A percentile compares a stretch with the other conserved stretches of the same genome.
Conservation (phyloP, 2,329 filamentous ascomycete genomes). For the Dendryphion nanum region DNA sequence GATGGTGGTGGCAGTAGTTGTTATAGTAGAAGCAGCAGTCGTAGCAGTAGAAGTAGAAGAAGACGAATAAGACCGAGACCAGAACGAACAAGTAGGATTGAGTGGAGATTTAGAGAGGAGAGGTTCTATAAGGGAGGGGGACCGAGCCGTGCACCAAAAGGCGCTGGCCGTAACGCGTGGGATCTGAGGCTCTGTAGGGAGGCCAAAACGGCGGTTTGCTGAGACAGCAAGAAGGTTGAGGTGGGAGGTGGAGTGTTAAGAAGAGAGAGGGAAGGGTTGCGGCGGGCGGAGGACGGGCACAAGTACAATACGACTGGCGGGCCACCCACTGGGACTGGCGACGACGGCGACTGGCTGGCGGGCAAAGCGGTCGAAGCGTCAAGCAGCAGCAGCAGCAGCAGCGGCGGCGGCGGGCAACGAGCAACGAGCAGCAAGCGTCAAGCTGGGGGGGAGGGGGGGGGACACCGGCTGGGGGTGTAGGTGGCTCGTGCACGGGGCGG, state of each 20-base stretch:
- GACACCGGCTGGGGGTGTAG: no score
- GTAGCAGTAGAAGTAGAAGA: no score
- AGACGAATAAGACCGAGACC: no score
- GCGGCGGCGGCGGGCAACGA: no score
- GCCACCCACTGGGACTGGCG: no score
- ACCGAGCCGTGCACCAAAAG: conserved; percentile 40
- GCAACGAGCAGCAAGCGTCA: no score
- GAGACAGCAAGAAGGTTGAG: conserved; percentile 15
- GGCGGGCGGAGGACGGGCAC: conserved; percentile 1
- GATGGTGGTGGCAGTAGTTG: conserved; percentile 19
- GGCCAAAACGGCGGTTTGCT: conserved; percentile 40
- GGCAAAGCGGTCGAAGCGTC: no score
- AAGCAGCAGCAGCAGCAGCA: no score
- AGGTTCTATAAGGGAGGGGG: conserved; percentile 17
- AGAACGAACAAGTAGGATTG: not conserved
- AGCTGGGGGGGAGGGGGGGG: no score
- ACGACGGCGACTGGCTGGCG: not conserved
- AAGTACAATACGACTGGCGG: not conserved
- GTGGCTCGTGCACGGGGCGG: no score
- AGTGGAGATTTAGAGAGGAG: not conserved
- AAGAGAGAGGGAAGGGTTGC: conserved; percentile 15
- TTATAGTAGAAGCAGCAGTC: not conserved
- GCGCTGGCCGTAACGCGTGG: conserved; percentile 43
- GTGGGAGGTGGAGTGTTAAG: conserved; percentile 20
- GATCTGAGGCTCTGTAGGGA: conserved; percentile 31